Evolutionary conservation across 2,329 filamentous ascomycete genomes (phyloP).

Genomic region (Aspergillus bombycis): DNA sequence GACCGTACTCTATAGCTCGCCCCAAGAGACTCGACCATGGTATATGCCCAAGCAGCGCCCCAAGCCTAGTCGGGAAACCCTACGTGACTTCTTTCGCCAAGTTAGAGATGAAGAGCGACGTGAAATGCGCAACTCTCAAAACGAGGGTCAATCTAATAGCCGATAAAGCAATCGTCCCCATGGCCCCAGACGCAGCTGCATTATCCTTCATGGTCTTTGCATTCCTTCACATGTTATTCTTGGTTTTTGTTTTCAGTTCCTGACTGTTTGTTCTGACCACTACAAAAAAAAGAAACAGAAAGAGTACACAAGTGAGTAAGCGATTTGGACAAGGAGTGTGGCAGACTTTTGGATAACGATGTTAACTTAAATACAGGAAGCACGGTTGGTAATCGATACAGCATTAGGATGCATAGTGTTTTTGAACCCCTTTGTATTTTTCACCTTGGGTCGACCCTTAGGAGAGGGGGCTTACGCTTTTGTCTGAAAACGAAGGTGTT

Average conservation of each 20-base stretch:
- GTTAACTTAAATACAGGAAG: background rate
- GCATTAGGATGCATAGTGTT: background rate
- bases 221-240: background rate
- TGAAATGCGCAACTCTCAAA: slow-evolving; percentile 20
- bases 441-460: background rate
- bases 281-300: background rate
- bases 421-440: background rate
- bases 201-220: background rate
- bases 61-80: slow-evolving; percentile 14
- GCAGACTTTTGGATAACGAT: background rate
- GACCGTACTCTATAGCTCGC: background rate
- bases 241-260: background rate
- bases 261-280: background rate
- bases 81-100: slow-evolving; percentile 28
- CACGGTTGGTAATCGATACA: background rate
- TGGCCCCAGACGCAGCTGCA: background rate
- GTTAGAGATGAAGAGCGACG: slow-evolving; percentile 28
- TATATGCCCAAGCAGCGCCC: background rate
- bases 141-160: background rate
- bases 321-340: background rate
- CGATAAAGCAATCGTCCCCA: background rate
- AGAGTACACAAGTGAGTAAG: background rate
- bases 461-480: background rate
- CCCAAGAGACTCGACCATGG: background rate
- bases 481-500: background rate